phyloP scores from a whole-genome alignment of 2,329 filamentous ascomycete genomes.

The Colletotrichum cereale region DNA sequence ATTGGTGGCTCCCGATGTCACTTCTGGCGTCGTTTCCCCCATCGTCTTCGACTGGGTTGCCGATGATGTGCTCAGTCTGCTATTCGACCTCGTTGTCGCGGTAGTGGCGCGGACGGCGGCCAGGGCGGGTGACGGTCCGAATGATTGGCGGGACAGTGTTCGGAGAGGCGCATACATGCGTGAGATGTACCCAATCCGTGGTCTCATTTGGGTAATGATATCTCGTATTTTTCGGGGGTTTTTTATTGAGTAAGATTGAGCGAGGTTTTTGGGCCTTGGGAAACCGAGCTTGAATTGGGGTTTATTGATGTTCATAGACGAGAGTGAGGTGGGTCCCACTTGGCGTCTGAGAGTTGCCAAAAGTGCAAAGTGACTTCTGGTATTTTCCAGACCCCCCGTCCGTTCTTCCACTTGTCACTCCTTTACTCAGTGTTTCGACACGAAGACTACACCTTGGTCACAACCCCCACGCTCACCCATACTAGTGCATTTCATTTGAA shows the following conservation, averaged over 20 bases:
- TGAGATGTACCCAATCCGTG: slow-evolving; percentile 17
- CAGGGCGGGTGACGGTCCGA: slow-evolving; percentile 27
- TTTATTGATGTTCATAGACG: slow-evolving; percentile 3
- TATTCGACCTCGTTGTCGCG: slow-evolving; percentile 20
- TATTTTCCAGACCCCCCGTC: slow-evolving; percentile 17
- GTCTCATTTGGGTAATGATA: slow-evolving; percentile 28
- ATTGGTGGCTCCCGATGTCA: background rate
- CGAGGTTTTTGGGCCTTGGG: slow-evolving; percentile 11
- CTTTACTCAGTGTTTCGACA: background rate
- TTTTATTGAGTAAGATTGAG: slow-evolving; percentile 6
- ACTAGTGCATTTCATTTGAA: background rate
- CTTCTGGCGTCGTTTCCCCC: background rate
- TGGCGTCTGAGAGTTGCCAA: background rate
- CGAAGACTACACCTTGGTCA: background rate
- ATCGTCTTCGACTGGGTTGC: slow-evolving; percentile 17
- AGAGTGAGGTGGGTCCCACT: slow-evolving; percentile 26
- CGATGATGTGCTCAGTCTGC: slow-evolving; percentile 36
- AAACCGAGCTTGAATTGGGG: background rate
- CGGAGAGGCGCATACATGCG: slow-evolving; percentile 25
- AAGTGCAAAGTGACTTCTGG: slow-evolving; percentile 15
- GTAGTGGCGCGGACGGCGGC: slow-evolving; percentile 17
- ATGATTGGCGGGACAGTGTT: slow-evolving; percentile 24
- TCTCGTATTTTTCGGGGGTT: background rate
- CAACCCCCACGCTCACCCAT: background rate
- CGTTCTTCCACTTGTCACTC: background rate